Percentiles rank a stretch among this genome's conserved stretches.
These are phyloP conservation scores for Globisporangium acanthophoron DNA, from an alignment of 352 stramenopile genomes.

Conservation along the genomic window DNA sequence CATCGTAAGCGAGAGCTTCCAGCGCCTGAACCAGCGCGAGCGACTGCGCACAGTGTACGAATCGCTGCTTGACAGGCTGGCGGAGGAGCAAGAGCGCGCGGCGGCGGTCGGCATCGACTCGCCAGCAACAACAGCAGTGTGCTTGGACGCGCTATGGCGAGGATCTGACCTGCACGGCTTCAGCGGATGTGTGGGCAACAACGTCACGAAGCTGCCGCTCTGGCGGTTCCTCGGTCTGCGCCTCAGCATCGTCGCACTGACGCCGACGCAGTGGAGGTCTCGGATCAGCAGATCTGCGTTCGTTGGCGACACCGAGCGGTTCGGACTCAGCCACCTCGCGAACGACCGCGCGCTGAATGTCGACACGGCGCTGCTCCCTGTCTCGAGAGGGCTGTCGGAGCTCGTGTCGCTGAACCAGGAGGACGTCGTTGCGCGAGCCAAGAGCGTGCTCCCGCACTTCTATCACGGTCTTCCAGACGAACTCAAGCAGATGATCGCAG, in stretches of 20 bases:
- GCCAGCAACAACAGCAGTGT: neutral
- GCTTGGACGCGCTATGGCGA: neutral
- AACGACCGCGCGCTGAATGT: constrained; percentile 44
- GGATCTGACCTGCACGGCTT: constrained; percentile 23
- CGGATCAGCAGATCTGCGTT: constrained; percentile 8
- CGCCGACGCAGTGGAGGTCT: constrained; percentile 31
- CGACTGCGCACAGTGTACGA: constrained; percentile 44
- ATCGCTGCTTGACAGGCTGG: constrained; percentile 12
- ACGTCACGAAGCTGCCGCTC: constrained; percentile 31
- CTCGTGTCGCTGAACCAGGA: constrained; percentile 41
- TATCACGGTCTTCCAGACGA: constrained; percentile 68
- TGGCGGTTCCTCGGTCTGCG: constrained; percentile 40
- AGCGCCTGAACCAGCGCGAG: constrained; percentile 35
- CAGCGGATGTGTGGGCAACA: constrained; percentile 19
- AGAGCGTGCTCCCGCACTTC: constrained; percentile 59
- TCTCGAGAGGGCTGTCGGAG: constrained; percentile 28
- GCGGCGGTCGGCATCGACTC: neutral
- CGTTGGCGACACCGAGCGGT: constrained; percentile 41
- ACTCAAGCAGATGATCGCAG: constrained; percentile 67
- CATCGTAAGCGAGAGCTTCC: constrained; percentile 48
- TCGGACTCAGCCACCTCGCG: constrained; percentile 41
- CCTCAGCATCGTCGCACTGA: constrained; percentile 42
- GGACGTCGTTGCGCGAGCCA: constrained; percentile 12
- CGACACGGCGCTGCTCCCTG: constrained; percentile 25
- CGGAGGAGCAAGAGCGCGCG: neutral